These are phyloP conservation scores for Codiaeum variegatum DNA, from an alignment of 441 rosid species.

Conservation along the genomic window DNA sequence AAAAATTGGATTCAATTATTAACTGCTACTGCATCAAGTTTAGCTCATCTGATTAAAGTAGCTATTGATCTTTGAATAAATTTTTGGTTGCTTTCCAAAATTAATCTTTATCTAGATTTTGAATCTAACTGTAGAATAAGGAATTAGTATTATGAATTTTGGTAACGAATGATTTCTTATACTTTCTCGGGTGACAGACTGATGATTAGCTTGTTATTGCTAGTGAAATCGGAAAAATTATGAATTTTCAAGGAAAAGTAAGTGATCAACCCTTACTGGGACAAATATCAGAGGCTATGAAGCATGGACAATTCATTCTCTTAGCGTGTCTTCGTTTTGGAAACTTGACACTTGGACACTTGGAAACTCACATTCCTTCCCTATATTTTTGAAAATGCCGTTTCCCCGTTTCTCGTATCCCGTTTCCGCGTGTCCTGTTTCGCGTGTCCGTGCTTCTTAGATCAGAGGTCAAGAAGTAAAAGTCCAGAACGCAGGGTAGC, in stretches of 20 bases:
- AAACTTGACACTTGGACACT: too few relatives aligned
- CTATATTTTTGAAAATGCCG: too few relatives aligned
- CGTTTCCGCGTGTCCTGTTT: too few relatives aligned
- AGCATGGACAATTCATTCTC: too few relatives aligned
- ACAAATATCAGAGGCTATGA: background rate
- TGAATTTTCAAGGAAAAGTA: too few relatives aligned
- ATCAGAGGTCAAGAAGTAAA: too few relatives aligned
- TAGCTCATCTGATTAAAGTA: background rate
- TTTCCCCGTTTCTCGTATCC: too few relatives aligned
- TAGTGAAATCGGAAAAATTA: background rate
- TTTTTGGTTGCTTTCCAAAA: background rate
- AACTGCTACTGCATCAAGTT: background rate
- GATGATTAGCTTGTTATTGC: too few relatives aligned
- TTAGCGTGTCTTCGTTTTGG: too few relatives aligned
- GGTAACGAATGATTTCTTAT: background rate
- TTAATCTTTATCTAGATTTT: background rate
- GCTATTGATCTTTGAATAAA: background rate
- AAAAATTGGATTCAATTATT: too few relatives aligned
- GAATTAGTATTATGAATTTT: background rate
- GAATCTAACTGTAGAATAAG: background rate
- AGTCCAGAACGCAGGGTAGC: background rate
- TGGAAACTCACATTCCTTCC: too few relatives aligned
- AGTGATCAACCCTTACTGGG: background rate
- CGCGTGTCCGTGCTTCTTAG: too few relatives aligned
- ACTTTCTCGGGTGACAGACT: background rate